A percentile compares a stretch with the other conserved stretches of the same genome.
Evolutionary conservation across 2,329 filamentous ascomycete species (phyloP).

Genomic region (Hypoxylon sp.): DNA sequence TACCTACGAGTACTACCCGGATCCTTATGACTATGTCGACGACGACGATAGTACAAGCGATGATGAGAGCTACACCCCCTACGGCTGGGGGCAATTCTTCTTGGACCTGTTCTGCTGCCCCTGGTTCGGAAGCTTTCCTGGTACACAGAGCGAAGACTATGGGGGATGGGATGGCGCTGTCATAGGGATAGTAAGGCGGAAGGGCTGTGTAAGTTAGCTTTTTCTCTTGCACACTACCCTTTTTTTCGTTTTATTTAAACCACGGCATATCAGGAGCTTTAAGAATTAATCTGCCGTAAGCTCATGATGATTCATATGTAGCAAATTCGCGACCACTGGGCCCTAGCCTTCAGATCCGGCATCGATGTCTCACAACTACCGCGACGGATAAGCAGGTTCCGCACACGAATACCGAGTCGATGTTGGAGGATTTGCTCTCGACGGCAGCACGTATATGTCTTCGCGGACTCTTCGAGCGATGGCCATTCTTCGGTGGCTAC

Average conservation of each 20-base stretch:
- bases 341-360: constrained; percentile 39
- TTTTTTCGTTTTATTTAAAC: background rate
- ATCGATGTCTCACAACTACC: constrained; percentile 38
- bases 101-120: constrained; percentile 20
- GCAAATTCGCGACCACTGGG: constrained; percentile 41
- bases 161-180: constrained; percentile 38
- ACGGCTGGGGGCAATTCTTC: constrained; percentile 20
- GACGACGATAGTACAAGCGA: constrained; percentile 7
- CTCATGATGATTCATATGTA: constrained; percentile 1
- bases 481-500: background rate
- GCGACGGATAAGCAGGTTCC: constrained; percentile 28
- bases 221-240: background rate
- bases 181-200: constrained; percentile 35
- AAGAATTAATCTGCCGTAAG: too few species aligned
- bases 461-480: background rate
- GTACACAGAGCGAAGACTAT: background rate
- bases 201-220: constrained; percentile 45
- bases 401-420: constrained; percentile 29
- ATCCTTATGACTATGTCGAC: background rate
- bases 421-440: constrained; percentile 20
- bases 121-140: background rate
- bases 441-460: constrained; percentile 14
- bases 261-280: too few species aligned
- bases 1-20: constrained; percentile 4
- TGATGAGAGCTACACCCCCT: constrained; percentile 8